Conservation (phyloP, 257 asterid genomes). For the Nicotiana sylvestris region DNA sequence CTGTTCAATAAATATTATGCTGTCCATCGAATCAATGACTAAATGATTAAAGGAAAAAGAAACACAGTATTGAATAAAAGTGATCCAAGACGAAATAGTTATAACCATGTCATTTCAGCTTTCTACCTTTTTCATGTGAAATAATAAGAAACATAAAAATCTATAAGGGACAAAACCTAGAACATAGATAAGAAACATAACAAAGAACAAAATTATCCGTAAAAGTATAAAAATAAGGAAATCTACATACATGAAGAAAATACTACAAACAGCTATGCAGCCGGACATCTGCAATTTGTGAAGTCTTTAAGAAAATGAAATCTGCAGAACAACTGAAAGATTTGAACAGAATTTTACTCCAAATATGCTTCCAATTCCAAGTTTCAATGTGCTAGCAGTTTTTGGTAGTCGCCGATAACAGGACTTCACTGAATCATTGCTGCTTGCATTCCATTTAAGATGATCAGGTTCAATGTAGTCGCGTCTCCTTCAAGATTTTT, state of each 20-base stretch:
- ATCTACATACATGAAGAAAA: background rate
- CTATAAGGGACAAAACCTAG: background rate
- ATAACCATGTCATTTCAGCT: background rate
- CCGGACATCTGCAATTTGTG: background rate
- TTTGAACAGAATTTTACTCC: background rate
- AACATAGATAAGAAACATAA: background rate
- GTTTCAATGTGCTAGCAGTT: too few relatives aligned
- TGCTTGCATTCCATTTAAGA: too few relatives aligned
- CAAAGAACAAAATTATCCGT: background rate
- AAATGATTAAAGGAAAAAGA: background rate
- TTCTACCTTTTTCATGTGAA: background rate
- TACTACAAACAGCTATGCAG: background rate
- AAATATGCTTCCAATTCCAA: too few relatives aligned
- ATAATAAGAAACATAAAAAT: constrained; percentile 3
- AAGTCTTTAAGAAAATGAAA: background rate
- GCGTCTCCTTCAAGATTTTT: too few relatives aligned
- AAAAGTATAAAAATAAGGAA: background rate
- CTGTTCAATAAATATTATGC: constrained; percentile 2
- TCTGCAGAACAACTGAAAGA: background rate
- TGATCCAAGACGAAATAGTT: background rate
- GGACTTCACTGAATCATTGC: too few relatives aligned
- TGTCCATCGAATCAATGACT: background rate
- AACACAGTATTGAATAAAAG: background rate
- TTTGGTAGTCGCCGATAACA: too few relatives aligned
- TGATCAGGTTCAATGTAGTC: too few relatives aligned